Evolutionary conservation across 208 protist species (phyloP), one percentile per base, ranked within the genome.

Genomic region (Crithidia brevicula): DNA sequence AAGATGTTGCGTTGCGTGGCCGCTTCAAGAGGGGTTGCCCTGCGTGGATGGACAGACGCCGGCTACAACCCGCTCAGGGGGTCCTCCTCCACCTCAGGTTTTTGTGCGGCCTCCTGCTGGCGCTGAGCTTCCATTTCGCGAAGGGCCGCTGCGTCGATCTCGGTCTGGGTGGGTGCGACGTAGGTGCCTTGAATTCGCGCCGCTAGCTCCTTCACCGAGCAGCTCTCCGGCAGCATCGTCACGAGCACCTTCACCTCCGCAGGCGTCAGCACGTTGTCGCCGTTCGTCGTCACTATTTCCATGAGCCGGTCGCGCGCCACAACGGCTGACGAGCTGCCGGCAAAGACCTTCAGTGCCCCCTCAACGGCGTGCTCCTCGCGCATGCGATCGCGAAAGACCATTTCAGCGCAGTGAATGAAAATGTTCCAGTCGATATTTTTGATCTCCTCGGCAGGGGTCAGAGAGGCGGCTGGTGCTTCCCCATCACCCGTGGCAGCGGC

Each of bases 371-470:
- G 77, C 75, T 96, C 74, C 77, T 96, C 88, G 6, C 64, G 66
- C 45, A 71, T 72, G n/a, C 77, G 51, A 31, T 96, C 87, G 34
- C 89, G 82, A 42, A 90, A 96, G 51, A 96, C 81, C 59, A 85
- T 79, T 60, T 96, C 88, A 0, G 81, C 75, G 77, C 89, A 96
- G 25, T 83, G 83, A 43, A 96, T 94, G 64, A 96, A 96, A 49
- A 96, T 96, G 69, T 96, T 94, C 89, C 92, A 96, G 67, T 96
- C 92, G 58, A 96, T 94, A 60, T 96, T 96, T 42, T 96, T 96
- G n/a, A 96, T 85, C 63, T 96, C 88, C 72, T 96, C 92, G 9
- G 79, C 77, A 0, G 89, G 87, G 27, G 86, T 80, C 47, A 86
- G 7, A 27, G 57, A 50, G 23, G 23, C 54, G 6, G 54, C 82